phyloP scores from a whole-genome alignment of 495 filamentous ascomycete genomes.

The Trichoderma gamsii region DNA sequence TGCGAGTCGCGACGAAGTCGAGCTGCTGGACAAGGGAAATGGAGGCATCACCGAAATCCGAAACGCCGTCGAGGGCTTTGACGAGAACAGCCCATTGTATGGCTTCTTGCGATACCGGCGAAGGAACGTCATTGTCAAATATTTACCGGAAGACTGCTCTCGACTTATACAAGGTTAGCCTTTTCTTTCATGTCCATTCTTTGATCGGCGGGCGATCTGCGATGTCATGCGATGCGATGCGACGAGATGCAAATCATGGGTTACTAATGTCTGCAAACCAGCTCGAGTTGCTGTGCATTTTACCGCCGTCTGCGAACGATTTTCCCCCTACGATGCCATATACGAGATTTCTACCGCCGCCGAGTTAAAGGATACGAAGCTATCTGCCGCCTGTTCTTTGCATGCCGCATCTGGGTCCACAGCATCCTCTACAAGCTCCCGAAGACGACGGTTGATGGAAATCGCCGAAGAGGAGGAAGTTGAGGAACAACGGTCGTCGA shows the following conservation, averaged over 20 bases:
- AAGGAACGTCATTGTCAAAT: slow-evolving; percentile 86
- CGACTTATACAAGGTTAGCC: slow-evolving; percentile 71
- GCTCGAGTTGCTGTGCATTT: slow-evolving; percentile 95
- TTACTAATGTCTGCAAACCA: slow-evolving; percentile 29
- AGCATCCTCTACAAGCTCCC: slow-evolving; percentile 78
- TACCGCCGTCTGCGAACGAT: slow-evolving; percentile 74
- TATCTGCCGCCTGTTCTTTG: slow-evolving; percentile 82
- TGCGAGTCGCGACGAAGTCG: slow-evolving; percentile 78
- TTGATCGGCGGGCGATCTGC: neutral
- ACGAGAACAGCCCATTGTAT: slow-evolving; percentile 80
- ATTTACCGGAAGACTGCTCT: slow-evolving; percentile 83
- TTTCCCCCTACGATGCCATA: slow-evolving; percentile 79
- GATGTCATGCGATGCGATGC: neutral
- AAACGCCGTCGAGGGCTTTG: slow-evolving; percentile 66
- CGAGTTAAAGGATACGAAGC: slow-evolving; percentile 78
- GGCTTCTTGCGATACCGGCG: slow-evolving; percentile 87
- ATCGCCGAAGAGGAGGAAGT: slow-evolving; percentile 76
- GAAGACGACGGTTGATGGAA: slow-evolving; percentile 70
- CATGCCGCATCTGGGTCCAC: slow-evolving; percentile 85
- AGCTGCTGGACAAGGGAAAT: slow-evolving; percentile 68
- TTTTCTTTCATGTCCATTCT: neutral
- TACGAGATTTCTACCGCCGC: slow-evolving; percentile 65
- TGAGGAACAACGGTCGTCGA: slow-evolving; percentile 46
- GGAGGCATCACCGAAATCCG: slow-evolving; percentile 83
- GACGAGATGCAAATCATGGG: neutral